Percentiles rank a stretch among this genome's conserved stretches.
These are phyloP conservation scores for Skeletonema potamos DNA, from an alignment of 108 stramenopile species.

Conservation along the genomic window DNA sequence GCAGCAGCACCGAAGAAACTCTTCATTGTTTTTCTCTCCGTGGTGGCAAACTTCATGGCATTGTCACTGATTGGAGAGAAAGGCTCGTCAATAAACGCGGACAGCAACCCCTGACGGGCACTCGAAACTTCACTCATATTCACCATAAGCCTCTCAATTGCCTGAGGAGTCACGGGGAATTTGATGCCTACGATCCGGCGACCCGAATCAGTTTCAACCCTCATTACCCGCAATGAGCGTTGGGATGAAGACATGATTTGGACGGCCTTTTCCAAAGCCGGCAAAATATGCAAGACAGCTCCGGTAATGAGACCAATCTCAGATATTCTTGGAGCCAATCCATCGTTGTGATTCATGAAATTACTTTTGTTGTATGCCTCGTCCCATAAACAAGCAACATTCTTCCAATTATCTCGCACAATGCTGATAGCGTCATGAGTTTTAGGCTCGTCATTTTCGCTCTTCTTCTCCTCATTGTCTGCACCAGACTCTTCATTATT, in stretches of 20 bases:
- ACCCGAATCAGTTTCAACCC: conserved; percentile 32
- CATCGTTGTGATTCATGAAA: conserved; percentile 25
- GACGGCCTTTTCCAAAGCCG: conserved; percentile 58
- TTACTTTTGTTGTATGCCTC: conserved; percentile 42
- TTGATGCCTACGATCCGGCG: conserved; percentile 57
- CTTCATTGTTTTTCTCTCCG: conserved; percentile 61
- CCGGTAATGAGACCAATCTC: conserved; percentile 57
- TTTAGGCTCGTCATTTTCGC: background rate
- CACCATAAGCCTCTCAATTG: conserved; percentile 28
- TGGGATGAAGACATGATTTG: conserved; percentile 27
- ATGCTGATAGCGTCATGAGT: conserved; percentile 8
- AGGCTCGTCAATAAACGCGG: conserved; percentile 41
- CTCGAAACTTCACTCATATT: conserved; percentile 25
- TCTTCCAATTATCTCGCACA: conserved; percentile 20
- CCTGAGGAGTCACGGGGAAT: conserved; percentile 48
- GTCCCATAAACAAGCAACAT: conserved; percentile 42
- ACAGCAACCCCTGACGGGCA: conserved; percentile 8
- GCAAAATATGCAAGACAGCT: conserved; percentile 57
- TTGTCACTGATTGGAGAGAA: conserved; percentile 35
- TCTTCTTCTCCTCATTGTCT: conserved; percentile 23
- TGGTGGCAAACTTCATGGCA: conserved; percentile 41
- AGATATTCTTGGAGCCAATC: conserved; percentile 54
- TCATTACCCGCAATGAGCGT: conserved; percentile 46
- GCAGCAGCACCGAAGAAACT: conserved; percentile 43
- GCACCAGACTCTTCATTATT: background rate